These are phyloP conservation scores for Gossypium arboreum DNA, from an alignment of 345 rosid species.

Conservation along the genomic window DNA sequence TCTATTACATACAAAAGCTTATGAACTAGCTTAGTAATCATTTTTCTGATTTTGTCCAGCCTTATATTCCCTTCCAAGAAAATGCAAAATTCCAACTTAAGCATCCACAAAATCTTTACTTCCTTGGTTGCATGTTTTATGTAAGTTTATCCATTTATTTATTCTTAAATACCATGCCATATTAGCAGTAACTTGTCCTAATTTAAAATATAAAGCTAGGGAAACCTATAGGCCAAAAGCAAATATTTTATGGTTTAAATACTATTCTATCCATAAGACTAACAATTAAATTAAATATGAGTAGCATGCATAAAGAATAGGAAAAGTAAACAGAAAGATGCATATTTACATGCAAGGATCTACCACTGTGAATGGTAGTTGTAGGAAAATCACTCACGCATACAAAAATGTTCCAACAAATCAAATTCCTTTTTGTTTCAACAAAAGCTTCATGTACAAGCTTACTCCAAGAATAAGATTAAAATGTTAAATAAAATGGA, in stretches of 20 bases:
- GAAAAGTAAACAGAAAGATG: not conserved
- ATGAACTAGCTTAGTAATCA: too few species aligned
- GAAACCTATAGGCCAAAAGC: not conserved
- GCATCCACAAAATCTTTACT: too few species aligned
- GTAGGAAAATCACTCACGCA: slow-evolving; percentile 85
- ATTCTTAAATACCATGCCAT: too few species aligned
- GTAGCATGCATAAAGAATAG: not conserved
- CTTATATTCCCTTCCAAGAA: too few species aligned
- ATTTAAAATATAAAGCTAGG: not conserved
- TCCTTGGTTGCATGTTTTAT: too few species aligned
- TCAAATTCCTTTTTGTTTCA: slow-evolving; percentile 97
- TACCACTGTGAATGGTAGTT: slow-evolving; percentile 90
- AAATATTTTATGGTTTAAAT: not conserved
- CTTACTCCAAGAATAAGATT: slow-evolving; percentile 57
- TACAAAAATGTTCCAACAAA: slow-evolving; percentile 77
- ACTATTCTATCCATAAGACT: not conserved
- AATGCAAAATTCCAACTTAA: too few species aligned
- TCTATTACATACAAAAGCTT: too few species aligned
- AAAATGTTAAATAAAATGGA: not conserved
- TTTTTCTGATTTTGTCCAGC: too few species aligned
- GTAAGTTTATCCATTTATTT: too few species aligned
- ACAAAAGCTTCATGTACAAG: slow-evolving; percentile 87
- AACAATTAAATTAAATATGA: not conserved
- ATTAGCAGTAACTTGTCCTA: too few species aligned
- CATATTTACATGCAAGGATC: slow-evolving; percentile 69